phyloP scores from a whole-genome alignment of 1,284 basidiomycete species.

The Ganoderma boninense region DNA sequence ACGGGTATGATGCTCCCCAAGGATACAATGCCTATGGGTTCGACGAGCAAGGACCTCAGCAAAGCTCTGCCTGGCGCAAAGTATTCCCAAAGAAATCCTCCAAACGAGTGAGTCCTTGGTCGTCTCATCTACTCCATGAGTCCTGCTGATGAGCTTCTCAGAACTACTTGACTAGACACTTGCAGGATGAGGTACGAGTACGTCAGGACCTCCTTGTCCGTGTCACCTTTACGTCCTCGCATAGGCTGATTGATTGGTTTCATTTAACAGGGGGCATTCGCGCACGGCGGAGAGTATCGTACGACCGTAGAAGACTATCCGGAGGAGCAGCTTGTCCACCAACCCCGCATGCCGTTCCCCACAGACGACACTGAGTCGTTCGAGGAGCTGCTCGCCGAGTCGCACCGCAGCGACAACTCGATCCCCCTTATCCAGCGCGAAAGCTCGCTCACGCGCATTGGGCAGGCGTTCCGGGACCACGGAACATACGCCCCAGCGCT shows the following conservation, averaged over 20 bases:
- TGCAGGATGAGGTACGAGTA: constrained; percentile 11
- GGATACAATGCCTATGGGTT: constrained; percentile 35
- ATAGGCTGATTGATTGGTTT: constrained; percentile 6
- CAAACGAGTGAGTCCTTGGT: constrained; percentile 33
- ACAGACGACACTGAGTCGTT: constrained; percentile 36
- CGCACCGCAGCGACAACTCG: constrained; percentile 29
- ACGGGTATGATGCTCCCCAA: constrained; percentile 36
- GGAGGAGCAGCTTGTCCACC: constrained; percentile 21
- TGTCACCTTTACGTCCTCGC: constrained; percentile 5
- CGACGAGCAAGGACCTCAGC: constrained; percentile 33
- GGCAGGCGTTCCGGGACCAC: constrained; percentile 41
- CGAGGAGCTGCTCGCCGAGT: constrained; percentile 32
- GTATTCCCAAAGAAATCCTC: constrained; percentile 34
- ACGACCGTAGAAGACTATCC: constrained; percentile 34
- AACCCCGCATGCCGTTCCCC: constrained; percentile 17
- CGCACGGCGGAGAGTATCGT: constrained; percentile 25
- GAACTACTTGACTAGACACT: constrained; percentile 22
- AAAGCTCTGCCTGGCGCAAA: constrained; percentile 39
- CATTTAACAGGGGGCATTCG: constrained; percentile 15
- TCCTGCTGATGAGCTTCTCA: constrained; percentile 13
- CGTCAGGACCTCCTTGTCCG: neutral
- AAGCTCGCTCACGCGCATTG: constrained; percentile 40
- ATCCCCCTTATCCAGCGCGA: constrained; percentile 43
- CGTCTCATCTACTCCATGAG: neutral
- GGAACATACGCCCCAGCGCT: constrained; percentile 35